Conservation (phyloP, 208 protist species). For the Trypanosoma vivax region DNA sequence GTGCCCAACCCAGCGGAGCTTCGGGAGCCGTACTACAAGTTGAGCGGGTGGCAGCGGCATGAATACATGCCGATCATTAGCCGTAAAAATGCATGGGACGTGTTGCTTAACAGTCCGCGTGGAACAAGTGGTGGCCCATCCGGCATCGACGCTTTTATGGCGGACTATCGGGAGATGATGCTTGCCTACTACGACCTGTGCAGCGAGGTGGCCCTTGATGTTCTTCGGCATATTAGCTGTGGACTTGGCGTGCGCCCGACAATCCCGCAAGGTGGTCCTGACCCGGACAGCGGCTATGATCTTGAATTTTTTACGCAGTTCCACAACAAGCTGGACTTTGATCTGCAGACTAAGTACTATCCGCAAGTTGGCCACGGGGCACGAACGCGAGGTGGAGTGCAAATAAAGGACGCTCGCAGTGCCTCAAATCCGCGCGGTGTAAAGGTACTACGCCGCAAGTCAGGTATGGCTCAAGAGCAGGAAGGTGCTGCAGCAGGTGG, state of each 20-base stretch:
- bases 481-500: slow-evolving; percentile 7
- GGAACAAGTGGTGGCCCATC: background rate
- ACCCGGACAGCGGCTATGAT: slow-evolving; percentile 55
- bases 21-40: slow-evolving; percentile 61
- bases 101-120: slow-evolving; percentile 67
- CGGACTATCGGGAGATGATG: slow-evolving; percentile 81
- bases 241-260: slow-evolving; percentile 73
- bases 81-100: slow-evolving; percentile 76
- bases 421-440: slow-evolving; percentile 54
- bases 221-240: slow-evolving; percentile 83
- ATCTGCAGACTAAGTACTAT: slow-evolving; percentile 87
- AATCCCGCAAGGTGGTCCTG: slow-evolving; percentile 52
- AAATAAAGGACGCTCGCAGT: slow-evolving; percentile 45
- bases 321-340: slow-evolving; percentile 71
- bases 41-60: slow-evolving; percentile 55
- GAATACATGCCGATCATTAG: slow-evolving; percentile 67
- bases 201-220: slow-evolving; percentile 67
- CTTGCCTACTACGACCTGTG: slow-evolving; percentile 83
- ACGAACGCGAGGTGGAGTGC: slow-evolving; percentile 39
- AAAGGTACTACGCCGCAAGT: slow-evolving; percentile 73
- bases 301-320: slow-evolving; percentile 76
- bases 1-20: slow-evolving; percentile 52
- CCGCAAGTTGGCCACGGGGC: slow-evolving; percentile 43
- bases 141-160: slow-evolving; percentile 70
- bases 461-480: slow-evolving; percentile 49